Evolutionary conservation across 371 early-diverging fungal species (phyloP).

Genomic region (Basidiobolus meristosporus): DNA sequence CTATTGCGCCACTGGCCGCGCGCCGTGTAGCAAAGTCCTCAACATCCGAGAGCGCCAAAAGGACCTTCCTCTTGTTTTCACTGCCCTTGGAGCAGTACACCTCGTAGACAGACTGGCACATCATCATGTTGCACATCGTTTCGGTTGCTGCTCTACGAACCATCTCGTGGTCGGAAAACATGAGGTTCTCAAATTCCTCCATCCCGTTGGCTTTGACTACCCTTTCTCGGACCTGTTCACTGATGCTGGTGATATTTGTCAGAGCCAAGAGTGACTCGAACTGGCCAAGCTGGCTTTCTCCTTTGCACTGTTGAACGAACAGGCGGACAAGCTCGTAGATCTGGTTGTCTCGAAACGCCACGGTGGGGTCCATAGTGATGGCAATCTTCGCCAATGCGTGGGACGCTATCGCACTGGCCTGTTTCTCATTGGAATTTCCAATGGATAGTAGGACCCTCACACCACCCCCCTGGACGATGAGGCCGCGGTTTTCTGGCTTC

Average conservation of each 20-base stretch:
- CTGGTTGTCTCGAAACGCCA: constrained; percentile 54
- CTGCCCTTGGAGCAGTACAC: constrained; percentile 27
- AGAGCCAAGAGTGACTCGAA: constrained; percentile 87
- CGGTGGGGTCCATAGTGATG: constrained; percentile 69
- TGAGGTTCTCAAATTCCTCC: constrained; percentile 45
- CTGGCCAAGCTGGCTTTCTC: constrained; percentile 39
- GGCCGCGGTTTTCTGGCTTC: constrained; percentile 45
- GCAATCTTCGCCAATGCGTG: constrained; percentile 82
- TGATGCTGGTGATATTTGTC: constrained; percentile 67
- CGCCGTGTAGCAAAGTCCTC: constrained; percentile 68
- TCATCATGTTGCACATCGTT: constrained; percentile 82
- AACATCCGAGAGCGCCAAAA: constrained; percentile 68
- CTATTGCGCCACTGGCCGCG: constrained; percentile 78
- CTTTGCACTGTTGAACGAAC: constrained; percentile 28
- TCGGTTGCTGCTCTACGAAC: constrained; percentile 89
- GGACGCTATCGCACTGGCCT: constrained; percentile 20
- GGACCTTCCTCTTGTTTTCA: constrained; percentile 30
- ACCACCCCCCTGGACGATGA: constrained; percentile 67
- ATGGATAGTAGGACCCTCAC: constrained; percentile 36
- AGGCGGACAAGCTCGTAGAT: constrained; percentile 39
- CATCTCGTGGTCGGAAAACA: constrained; percentile 57
- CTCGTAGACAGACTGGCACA: constrained; percentile 58
- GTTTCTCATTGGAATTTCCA: constrained; percentile 9
- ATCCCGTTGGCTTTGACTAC: constrained; percentile 36
- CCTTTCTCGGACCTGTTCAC: constrained; percentile 15